Conservation (phyloP, 305 asterid genomes). For the Plantago coronopus region DNA sequence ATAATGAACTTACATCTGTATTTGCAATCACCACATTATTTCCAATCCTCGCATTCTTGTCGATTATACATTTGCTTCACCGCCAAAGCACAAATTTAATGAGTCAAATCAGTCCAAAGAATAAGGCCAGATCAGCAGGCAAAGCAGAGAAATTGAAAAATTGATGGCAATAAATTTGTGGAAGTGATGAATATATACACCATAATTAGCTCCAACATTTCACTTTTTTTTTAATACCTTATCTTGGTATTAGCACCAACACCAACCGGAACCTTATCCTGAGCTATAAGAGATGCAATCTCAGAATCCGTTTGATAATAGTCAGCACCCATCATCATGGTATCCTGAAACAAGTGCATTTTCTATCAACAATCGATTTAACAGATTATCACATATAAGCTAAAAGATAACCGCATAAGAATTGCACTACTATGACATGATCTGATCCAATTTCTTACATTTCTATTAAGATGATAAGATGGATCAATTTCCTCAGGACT, state of each 20-base stretch:
- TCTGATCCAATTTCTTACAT: neutral
- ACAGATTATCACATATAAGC: neutral
- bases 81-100: neutral
- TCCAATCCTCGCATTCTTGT: slow-evolving; percentile 93
- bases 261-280: slow-evolving; percentile 88
- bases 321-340: slow-evolving; percentile 99
- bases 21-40: slow-evolving; percentile 70
- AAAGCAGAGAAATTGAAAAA: no score
- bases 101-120: neutral
- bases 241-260: slow-evolving; percentile 82
- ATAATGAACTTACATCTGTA: slow-evolving; percentile 57
- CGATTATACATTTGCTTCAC: slow-evolving; percentile 82
- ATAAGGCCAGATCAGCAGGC: neutral
- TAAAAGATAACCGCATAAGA: no score
- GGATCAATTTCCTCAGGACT: neutral
- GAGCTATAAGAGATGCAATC: slow-evolving; percentile 69
- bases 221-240: no score
- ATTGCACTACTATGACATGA: no score
- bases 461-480: neutral
- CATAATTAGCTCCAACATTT: no score
- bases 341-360: slow-evolving; percentile 52
- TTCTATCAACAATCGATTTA: neutral
- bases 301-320: slow-evolving; percentile 88
- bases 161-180: neutral
- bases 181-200: no score